Evolutionary conservation across 2,329 filamentous ascomycete species (phyloP).

Genomic region (Hortaea werneckii): DNA sequence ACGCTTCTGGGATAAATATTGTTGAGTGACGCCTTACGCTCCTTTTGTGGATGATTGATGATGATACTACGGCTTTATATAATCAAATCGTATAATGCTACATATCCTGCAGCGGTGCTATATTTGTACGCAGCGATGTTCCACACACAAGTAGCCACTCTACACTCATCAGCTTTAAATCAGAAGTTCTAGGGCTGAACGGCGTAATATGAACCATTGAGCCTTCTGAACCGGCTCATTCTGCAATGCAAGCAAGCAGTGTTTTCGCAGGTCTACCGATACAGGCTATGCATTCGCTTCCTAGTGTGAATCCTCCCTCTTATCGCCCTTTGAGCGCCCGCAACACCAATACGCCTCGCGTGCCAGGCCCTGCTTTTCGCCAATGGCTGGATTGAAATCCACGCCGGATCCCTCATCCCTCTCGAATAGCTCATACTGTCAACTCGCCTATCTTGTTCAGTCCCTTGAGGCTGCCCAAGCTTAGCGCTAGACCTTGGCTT

Average conservation of each 20-base stretch:
- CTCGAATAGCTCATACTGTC: not conserved
- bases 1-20: too few relatives aligned
- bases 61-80: too few relatives aligned
- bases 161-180: too few relatives aligned
- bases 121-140: too few relatives aligned
- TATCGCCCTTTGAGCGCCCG: not conserved
- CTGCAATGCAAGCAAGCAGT: not conserved
- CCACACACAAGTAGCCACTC: too few relatives aligned
- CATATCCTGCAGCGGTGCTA: too few relatives aligned
- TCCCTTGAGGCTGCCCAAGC: constrained; percentile 87
- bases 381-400: not conserved
- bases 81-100: too few relatives aligned
- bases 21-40: too few relatives aligned
- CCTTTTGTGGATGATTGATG: too few relatives aligned
- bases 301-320: not conserved
- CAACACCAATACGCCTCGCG: not conserved
- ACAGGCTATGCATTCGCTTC: not conserved
- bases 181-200: too few relatives aligned
- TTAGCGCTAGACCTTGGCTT: constrained; percentile 87
- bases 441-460: constrained; percentile 57
- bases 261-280: not conserved
- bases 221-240: too few relatives aligned
- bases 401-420: not conserved
- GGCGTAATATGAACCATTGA: too few relatives aligned
- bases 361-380: not conserved